phyloP scores from a whole-genome alignment of 192 early-diverging fungal genomes.

The Gigaspora rosea region DNA sequence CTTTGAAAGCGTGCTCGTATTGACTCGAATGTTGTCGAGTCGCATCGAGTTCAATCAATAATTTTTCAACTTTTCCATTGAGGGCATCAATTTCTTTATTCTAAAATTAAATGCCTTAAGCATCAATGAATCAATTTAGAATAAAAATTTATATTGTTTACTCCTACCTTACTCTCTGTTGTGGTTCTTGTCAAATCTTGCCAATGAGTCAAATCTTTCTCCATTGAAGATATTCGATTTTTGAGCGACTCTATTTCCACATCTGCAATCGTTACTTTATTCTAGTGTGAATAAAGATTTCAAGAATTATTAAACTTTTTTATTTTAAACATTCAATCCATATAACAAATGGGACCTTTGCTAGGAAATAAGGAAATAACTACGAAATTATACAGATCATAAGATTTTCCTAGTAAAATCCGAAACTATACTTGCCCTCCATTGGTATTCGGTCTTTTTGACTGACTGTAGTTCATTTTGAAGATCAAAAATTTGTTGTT shows the following conservation, averaged over 20 bases:
- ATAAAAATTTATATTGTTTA: background rate
- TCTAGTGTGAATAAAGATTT: background rate
- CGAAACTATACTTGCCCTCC: background rate
- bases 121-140: background rate
- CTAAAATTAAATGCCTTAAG: background rate
- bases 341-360: background rate
- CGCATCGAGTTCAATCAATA: background rate
- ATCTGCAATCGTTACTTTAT: background rate
- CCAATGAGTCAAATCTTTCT: constrained; percentile 9
- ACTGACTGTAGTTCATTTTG: constrained; percentile 5
- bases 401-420: background rate
- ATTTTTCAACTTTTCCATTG: background rate
- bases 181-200: constrained; percentile 3
- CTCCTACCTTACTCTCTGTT: background rate
- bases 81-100: background rate
- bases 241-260: background rate
- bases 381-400: background rate
- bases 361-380: background rate
- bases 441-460: constrained; percentile 5
- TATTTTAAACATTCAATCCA: too few relatives aligned
- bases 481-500: background rate
- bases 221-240: background rate
- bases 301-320: background rate
- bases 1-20: constrained; percentile 8
- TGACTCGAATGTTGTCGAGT: background rate